Percentiles rank a stretch among this genome's conserved stretches.
Conservation (phyloP, 768 basidiomycete genomes). For the Mrakia hoshinonis region DNA sequence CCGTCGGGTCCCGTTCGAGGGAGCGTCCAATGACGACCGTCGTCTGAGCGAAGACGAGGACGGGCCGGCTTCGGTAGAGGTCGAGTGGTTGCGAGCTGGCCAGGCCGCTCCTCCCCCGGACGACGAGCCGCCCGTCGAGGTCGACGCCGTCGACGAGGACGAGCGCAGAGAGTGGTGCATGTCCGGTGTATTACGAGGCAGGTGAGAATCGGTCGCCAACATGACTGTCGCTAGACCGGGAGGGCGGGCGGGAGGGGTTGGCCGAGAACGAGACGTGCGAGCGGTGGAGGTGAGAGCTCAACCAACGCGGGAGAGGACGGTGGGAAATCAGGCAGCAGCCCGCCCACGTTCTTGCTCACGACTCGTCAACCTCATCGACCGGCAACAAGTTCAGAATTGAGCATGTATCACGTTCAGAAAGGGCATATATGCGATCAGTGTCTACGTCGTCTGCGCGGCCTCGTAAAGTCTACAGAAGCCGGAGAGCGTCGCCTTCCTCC, state of each 20-base stretch:
- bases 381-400: too few relatives aligned
- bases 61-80: background rate
- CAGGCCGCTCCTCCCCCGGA: background rate
- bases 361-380: too few relatives aligned
- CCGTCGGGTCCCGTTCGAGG: background rate
- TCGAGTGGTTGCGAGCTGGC: background rate
- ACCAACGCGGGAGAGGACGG: too few relatives aligned
- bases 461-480: too few relatives aligned
- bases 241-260: background rate
- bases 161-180: background rate
- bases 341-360: too few relatives aligned
- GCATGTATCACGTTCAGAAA: too few relatives aligned
- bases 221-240: background rate
- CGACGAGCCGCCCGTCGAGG: background rate
- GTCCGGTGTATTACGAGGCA: background rate
- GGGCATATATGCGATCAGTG: too few relatives aligned
- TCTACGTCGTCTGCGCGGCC: too few relatives aligned
- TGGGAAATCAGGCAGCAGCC: too few relatives aligned
- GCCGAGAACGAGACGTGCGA: background rate
- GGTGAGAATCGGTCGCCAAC: constrained; percentile 7
- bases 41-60: background rate
- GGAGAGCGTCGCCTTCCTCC: too few relatives aligned
- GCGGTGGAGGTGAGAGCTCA: background rate
- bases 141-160: background rate
- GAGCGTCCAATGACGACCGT: background rate